Percentiles rank a stretch among this genome's conserved stretches.
phyloP scores from a whole-genome alignment of 2,329 filamentous ascomycete species.

The Epichloe gansuensis region DNA sequence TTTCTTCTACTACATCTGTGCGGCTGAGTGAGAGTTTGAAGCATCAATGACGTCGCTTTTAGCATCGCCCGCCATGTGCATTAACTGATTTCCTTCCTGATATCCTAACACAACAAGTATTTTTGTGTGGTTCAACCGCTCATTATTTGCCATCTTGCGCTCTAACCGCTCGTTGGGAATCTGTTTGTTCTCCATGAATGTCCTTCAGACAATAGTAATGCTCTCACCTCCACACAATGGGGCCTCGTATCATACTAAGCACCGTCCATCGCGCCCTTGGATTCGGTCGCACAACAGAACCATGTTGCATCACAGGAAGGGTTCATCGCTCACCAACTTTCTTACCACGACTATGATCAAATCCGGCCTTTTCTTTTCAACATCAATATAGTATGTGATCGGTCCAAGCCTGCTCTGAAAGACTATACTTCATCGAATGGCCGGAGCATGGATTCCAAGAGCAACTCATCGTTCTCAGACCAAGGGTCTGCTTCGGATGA shows the following conservation, averaged over 20 bases:
- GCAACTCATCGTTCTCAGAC: background rate
- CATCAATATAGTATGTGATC: background rate
- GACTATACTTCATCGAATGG: background rate
- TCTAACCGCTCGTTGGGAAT: background rate
- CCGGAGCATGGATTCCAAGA: background rate
- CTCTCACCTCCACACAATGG: background rate
- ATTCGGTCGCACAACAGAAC: background rate
- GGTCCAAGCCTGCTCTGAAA: background rate
- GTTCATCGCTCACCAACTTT: no score
- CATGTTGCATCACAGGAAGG: background rate
- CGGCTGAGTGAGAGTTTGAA: no score
- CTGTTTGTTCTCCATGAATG: background rate
- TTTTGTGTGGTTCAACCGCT: background rate
- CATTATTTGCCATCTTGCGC: background rate
- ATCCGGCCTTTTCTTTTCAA: background rate
- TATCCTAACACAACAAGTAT: no score
- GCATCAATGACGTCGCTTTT: no score
- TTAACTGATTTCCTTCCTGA: no score
- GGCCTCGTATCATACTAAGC: background rate
- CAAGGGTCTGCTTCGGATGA: background rate
- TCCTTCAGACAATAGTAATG: slow-evolving; percentile 1
- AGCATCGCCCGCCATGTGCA: no score
- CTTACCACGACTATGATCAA: background rate
- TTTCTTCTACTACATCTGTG: no score
- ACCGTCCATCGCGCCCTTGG: background rate